Conservation (phyloP, 2,329 filamentous ascomycete genomes). For the Camptophora hylomeconis region DNA sequence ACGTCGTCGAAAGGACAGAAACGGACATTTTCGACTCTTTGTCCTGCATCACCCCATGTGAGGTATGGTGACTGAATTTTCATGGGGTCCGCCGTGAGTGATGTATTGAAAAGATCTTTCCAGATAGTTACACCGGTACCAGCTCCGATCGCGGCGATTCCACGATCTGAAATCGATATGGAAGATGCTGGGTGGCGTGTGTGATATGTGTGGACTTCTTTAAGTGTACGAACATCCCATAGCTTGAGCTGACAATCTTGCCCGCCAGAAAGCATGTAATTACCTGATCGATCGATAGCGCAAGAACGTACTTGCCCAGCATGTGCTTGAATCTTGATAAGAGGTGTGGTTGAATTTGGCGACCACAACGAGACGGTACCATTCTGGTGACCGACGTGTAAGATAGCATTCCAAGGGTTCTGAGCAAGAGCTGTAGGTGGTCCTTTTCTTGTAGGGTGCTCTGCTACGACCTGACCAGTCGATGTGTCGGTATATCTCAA, state of each 20-base stretch:
- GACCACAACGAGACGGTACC: conserved; percentile 93
- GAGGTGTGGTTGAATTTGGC: conserved; percentile 70
- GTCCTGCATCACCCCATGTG: conserved; percentile 61
- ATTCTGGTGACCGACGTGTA: conserved; percentile 90
- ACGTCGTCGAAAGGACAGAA: conserved; percentile 97
- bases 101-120: conserved; percentile 76
- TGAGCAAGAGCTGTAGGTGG: conserved; percentile 72
- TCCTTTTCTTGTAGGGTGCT: conserved; percentile 73
- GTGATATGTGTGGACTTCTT: conserved; percentile 80
- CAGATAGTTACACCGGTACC: conserved; percentile 81
- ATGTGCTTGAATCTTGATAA: conserved; percentile 86
- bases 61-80: conserved; percentile 85
- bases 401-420: conserved; percentile 82
- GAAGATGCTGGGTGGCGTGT: conserved; percentile 71
- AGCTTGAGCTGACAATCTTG: conserved; percentile 87
- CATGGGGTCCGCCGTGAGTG: conserved; percentile 53
- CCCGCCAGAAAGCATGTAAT: conserved; percentile 89
- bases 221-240: conserved; percentile 91
- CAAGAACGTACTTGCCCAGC: conserved; percentile 75
- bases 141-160: conserved; percentile 80
- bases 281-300: conserved; percentile 75
- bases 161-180: conserved; percentile 76
- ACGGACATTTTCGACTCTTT: conserved; percentile 54
- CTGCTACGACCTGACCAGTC: conserved; percentile 76
- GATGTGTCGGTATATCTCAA: conserved; percentile 93